Percentiles rank a stretch among this genome's conserved stretches.
These are phyloP conservation scores for Limonium bicolor DNA, from an alignment of 148 eudicot genomes.

Conservation along the genomic window DNA sequence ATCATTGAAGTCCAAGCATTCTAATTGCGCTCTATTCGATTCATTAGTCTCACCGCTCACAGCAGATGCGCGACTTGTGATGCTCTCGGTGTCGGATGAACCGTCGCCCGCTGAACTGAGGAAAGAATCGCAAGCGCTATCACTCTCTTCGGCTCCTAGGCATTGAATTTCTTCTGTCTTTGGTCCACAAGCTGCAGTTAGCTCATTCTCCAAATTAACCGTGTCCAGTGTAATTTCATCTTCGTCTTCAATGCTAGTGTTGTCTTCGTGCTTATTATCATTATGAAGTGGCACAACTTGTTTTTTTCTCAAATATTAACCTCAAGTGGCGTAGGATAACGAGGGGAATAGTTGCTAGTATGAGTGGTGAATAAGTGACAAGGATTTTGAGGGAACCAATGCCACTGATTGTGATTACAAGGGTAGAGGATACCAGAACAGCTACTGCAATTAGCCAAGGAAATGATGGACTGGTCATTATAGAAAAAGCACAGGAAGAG, in stretches of 20 bases:
- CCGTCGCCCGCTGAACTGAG: no score
- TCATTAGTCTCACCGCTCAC: no score
- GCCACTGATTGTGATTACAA: neutral
- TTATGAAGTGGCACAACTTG: neutral
- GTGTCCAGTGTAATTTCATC: neutral
- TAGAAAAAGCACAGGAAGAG: slow-evolving; percentile 1
- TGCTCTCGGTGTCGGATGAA: no score
- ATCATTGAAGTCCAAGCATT: neutral
- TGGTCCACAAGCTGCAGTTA: neutral
- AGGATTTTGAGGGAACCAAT: neutral
- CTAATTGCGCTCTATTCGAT: no score
- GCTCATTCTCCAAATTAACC: no score
- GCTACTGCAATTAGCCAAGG: no score
- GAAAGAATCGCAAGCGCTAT: no score
- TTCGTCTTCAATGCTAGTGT: neutral
- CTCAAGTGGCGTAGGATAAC: neutral
- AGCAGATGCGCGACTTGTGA: no score
- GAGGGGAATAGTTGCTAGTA: neutral
- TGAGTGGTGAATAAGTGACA: neutral
- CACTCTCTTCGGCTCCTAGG: no score
- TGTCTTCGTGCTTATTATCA: neutral
- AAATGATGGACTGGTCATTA: no score
- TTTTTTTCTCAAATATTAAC: neutral
- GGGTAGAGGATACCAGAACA: neutral
- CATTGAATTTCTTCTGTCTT: neutral